A percentile compares a stretch with the other conserved stretches of the same genome.
These are phyloP conservation scores for Penicillium paneum DNA, from an alignment of 2,329 filamentous ascomycete species.

Conservation along the genomic window DNA sequence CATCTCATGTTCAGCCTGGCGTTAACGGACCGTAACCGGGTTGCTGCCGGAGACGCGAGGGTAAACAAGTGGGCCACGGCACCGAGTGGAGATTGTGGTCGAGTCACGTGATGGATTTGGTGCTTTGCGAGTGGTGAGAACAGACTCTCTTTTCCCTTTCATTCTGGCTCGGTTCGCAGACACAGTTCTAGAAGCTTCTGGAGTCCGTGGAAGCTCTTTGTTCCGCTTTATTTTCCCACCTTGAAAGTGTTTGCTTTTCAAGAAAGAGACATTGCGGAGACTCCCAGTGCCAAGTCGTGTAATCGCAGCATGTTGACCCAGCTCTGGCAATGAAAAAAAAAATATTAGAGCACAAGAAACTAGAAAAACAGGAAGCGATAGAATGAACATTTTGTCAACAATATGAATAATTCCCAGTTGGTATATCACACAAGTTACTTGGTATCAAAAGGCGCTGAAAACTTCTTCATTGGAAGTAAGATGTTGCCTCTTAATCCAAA, in stretches of 20 bases:
- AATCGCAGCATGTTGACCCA: background rate
- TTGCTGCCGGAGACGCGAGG: background rate
- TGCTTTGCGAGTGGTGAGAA: background rate
- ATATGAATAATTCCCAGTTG: no score
- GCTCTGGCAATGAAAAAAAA: background rate
- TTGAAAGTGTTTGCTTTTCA: background rate
- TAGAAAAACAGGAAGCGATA: background rate
- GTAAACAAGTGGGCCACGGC: background rate
- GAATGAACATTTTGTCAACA: conserved; percentile 11
- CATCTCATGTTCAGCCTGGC: background rate
- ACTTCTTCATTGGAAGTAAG: background rate
- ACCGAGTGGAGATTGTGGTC: no score
- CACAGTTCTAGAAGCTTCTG: background rate
- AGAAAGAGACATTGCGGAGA: background rate
- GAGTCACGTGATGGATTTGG: no score
- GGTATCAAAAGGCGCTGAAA: background rate
- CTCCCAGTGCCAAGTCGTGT: background rate
- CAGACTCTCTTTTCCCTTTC: background rate
- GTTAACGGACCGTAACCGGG: background rate
- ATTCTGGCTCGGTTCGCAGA: background rate
- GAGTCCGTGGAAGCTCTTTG: background rate
- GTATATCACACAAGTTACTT: no score
- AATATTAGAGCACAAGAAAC: background rate
- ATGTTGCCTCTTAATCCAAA: background rate
- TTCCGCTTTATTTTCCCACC: background rate